These are phyloP conservation scores for Cyberlindnera subsufficiens DNA, from an alignment of 805 yeast species.

Conservation along the genomic window DNA sequence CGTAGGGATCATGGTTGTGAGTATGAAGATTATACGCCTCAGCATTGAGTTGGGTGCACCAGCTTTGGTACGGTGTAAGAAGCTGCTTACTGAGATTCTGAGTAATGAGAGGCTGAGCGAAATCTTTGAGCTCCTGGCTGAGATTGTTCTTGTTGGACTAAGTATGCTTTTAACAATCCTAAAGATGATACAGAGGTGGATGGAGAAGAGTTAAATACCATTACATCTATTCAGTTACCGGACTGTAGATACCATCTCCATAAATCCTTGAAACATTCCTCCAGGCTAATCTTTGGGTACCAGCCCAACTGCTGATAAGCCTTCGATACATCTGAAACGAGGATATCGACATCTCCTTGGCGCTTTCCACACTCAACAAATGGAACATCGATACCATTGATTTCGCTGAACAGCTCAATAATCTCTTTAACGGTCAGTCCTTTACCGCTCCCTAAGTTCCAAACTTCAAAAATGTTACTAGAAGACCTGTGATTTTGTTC, in stretches of 20 bases:
- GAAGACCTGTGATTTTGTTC: slow-evolving; percentile 21
- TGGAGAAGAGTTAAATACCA: not conserved
- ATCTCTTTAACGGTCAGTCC: slow-evolving; percentile 79
- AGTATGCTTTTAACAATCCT: slow-evolving; percentile 4
- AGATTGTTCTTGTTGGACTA: slow-evolving; percentile 8
- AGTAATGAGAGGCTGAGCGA: slow-evolving; percentile 3
- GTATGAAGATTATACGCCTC: slow-evolving; percentile 7
- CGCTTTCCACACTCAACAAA: slow-evolving; percentile 62
- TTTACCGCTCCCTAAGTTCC: slow-evolving; percentile 80
- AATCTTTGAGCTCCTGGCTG: slow-evolving; percentile 4
- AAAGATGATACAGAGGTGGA: not conserved
- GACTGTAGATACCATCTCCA: slow-evolving; percentile 54
- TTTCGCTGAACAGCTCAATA: slow-evolving; percentile 54
- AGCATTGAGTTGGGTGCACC: slow-evolving; percentile 11
- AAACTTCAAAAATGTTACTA: slow-evolving; percentile 57
- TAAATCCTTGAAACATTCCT: slow-evolving; percentile 62
- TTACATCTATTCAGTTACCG: not conserved
- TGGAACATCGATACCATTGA: slow-evolving; percentile 60
- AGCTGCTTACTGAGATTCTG: slow-evolving; percentile 2
- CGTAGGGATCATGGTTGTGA: slow-evolving; percentile 8
- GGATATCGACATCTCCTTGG: slow-evolving; percentile 69
- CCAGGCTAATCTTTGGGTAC: slow-evolving; percentile 50
- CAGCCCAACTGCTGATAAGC: slow-evolving; percentile 65
- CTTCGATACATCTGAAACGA: slow-evolving; percentile 65
- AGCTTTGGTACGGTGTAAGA: not conserved